These are phyloP conservation scores for Beauveria sp. DNA, from an alignment of 2,329 filamentous ascomycete genomes.

Conservation along the genomic window DNA sequence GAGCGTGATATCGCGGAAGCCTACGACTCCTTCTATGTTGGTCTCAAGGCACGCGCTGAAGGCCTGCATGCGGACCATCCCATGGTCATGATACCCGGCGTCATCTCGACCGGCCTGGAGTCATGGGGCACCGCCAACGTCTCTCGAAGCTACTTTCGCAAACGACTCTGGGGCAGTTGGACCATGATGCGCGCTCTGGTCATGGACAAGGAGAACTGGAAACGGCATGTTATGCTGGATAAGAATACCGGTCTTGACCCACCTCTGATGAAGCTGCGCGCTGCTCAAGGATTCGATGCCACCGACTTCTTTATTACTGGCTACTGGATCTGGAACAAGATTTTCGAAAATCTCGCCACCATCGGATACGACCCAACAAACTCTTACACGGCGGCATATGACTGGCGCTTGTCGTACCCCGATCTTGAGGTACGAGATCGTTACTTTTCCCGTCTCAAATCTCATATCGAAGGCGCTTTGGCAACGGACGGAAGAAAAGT, in stretches of 20 bases:
- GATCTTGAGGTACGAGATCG: conserved; percentile 88
- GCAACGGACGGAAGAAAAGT: conserved; percentile 70
- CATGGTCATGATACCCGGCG: conserved; percentile 93
- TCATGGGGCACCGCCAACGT: conserved; percentile 87
- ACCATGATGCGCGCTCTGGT: conserved; percentile 97
- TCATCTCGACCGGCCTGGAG: conserved; percentile 94
- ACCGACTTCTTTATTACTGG: conserved; percentile 88
- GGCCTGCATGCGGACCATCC: conserved; percentile 78
- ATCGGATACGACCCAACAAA: conserved; percentile 89
- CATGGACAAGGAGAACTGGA: conserved; percentile 89
- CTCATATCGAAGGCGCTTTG: conserved; percentile 78
- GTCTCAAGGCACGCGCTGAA: conserved; percentile 71
- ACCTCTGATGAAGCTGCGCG: conserved; percentile 78
- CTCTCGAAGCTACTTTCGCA: conserved; percentile 87
- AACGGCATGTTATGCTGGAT: conserved; percentile 94
- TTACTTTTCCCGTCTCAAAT: conserved; percentile 87
- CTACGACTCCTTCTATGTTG: conserved; percentile 91
- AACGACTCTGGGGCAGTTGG: conserved; percentile 95
- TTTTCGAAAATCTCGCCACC: conserved; percentile 90
- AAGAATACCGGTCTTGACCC: conserved; percentile 86
- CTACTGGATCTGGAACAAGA: conserved; percentile 99
- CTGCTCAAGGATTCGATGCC: conserved; percentile 94
- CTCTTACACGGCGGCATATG: conserved; percentile 65
- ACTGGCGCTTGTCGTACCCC: conserved; percentile 86
- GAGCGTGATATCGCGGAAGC: conserved; percentile 76